Evolutionary conservation across 495 filamentous ascomycete species (phyloP).

Genomic region (Podospora appendiculata): DNA sequence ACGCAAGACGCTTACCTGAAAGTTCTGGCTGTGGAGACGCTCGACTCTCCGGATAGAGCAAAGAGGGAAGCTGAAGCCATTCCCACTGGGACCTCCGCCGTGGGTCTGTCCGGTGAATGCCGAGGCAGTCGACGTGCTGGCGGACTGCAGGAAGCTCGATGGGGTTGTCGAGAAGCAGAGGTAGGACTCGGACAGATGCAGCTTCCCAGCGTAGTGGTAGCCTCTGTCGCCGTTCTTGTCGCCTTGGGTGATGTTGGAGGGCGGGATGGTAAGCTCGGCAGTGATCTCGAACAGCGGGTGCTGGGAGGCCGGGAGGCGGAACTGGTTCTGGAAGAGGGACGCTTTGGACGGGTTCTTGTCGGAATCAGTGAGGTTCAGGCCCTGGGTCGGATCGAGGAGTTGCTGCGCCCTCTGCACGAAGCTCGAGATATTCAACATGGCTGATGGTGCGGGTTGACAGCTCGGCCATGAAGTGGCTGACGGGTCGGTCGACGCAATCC

Average conservation of each 20-base stretch:
- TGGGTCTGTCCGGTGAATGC: constrained; percentile 83
- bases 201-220: constrained; percentile 83
- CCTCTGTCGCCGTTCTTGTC: constrained; percentile 60
- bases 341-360: constrained; percentile 83
- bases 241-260: constrained; percentile 49
- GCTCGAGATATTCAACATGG: constrained; percentile 61
- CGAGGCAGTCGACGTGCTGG: constrained; percentile 65
- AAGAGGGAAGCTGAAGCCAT: constrained; percentile 93
- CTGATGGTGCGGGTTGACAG: constrained; percentile 4
- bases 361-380: constrained; percentile 56
- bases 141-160: constrained; percentile 73
- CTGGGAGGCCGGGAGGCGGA: constrained; percentile 87
- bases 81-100: constrained; percentile 85
- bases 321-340: constrained; percentile 89
- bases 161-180: constrained; percentile 93
- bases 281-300: constrained; percentile 91
- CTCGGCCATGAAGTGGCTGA: constrained; percentile 6
- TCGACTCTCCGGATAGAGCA: constrained; percentile 88
- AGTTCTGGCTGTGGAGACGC: constrained; percentile 79
- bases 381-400: constrained; percentile 77
- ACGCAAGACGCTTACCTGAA: constrained; percentile 39
- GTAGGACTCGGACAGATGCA: constrained; percentile 89
- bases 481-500: neutral
- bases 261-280: constrained; percentile 82
- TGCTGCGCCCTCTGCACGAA: constrained; percentile 90